A percentile compares a stretch with the other conserved stretches of the same genome.
Evolutionary conservation across 2,329 filamentous ascomycete genomes (phyloP).

Genomic region (Paecilomyces sp.): DNA sequence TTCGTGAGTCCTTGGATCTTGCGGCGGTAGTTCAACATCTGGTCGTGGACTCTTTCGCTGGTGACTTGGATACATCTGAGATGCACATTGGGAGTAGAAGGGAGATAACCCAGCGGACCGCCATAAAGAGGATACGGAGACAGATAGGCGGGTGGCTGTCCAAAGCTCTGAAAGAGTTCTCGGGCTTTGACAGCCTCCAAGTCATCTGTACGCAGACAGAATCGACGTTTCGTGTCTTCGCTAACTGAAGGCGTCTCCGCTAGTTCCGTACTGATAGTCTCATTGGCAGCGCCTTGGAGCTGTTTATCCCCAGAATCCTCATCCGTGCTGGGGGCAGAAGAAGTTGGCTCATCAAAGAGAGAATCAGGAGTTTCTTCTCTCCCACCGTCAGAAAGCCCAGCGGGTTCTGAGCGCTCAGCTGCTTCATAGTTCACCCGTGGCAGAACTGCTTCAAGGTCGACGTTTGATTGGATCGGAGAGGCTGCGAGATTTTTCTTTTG

Average conservation of each 20-base stretch:
- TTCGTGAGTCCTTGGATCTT: constrained; percentile 16
- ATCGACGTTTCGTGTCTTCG: constrained; percentile 14
- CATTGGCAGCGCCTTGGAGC: background rate
- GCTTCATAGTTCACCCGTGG: constrained; percentile 1
- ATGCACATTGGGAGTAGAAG: constrained; percentile 22
- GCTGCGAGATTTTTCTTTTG: constrained; percentile 11
- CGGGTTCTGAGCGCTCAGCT: background rate
- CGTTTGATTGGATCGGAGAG: background rate
- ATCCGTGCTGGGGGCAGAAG: constrained; percentile 4
- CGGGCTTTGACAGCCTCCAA: constrained; percentile 14
- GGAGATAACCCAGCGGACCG: constrained; percentile 20
- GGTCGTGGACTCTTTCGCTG: constrained; percentile 11
- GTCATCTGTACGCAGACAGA: constrained; percentile 14
- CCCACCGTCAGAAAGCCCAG: constrained; percentile 3
- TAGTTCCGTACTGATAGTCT: background rate
- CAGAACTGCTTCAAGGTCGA: constrained; percentile 1
- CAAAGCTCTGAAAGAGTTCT: constrained; percentile 15
- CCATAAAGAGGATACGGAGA: constrained; percentile 24
- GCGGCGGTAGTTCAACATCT: constrained; percentile 14
- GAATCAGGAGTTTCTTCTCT: constrained; percentile 10
- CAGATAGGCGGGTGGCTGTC: constrained; percentile 14
- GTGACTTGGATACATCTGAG: constrained; percentile 18
- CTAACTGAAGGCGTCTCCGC: constrained; percentile 5
- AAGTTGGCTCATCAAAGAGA: constrained; percentile 11
- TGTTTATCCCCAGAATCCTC: background rate